Base-by-base conservation (phyloP, 345 rosid genomes). In the Gossypium ekmanianum region DNA sequence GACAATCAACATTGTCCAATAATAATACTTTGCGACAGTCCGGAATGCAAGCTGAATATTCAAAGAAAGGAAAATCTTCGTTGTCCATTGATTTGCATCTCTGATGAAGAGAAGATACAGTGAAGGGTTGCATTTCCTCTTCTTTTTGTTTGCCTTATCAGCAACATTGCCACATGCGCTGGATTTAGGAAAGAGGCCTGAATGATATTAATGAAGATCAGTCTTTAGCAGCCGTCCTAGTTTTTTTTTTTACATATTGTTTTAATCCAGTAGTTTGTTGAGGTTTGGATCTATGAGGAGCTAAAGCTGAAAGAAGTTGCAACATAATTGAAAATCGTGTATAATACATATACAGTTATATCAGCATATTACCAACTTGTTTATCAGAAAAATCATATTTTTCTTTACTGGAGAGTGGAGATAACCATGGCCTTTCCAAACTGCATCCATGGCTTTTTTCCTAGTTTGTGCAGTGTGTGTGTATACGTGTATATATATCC, bases 51-150 rank as follows among this genome's bases (percentile, higher is more conserved):
- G 76, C 80, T 68, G 84, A 84, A 77, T 80, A 78, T 47, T 74
- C 86, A 27, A 83, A 80, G 75, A 91, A 89, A 82, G 97, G 94
- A 79, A 89, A 91, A 87, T 82, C 90, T 74, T 82, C 89, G 73
- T 75, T 87, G 76, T 86, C 92, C 78, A 82, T 85, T 82, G 85
- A 89, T 86, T 85, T 89, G 81, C 90, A 88, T 84, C 87, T 79
- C 64, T 91, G 81, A 80, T 69, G 77, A 64, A 10, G 29, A 45
- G 6, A 62, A 43, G 63, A 11, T 4, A 61, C 61, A n/a, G 50
- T n/a, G 41, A 64, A 63, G 9, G n/a, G 13, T 20, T 76, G 17
- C 43, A 43, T 48, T 69, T 70, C 29, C 56, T 16, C 41, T 68
- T 59, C 55, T 76, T 13, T 70, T 72, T 62, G 26, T 52, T 76